Conservation (phyloP, 2,329 filamentous ascomycete genomes). For the Thelonectria olida region DNA sequence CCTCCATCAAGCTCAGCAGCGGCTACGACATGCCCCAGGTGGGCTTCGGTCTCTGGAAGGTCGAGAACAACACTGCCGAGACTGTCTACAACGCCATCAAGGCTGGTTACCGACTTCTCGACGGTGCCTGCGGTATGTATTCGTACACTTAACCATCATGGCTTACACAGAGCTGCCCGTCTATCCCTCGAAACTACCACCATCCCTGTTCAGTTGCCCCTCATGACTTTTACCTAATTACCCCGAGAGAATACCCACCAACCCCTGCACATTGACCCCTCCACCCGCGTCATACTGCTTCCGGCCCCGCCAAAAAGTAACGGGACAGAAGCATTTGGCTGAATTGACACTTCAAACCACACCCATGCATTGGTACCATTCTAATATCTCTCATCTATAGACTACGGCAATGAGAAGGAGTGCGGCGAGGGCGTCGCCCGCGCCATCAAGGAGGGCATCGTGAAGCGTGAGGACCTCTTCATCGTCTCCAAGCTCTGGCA, state of each 20-base stretch:
- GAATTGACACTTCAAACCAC: too few species aligned
- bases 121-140: conserved; percentile 67
- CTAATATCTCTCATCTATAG: conserved; percentile 52
- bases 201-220: conserved; percentile 10
- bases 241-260: conserved; percentile 37
- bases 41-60: conserved; percentile 86
- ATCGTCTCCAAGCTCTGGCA: conserved; percentile 95
- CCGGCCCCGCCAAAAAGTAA: neutral
- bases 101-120: conserved; percentile 67
- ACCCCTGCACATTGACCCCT: conserved; percentile 37
- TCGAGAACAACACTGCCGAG: conserved; percentile 77
- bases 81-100: conserved; percentile 81
- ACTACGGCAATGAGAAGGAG: conserved; percentile 86
- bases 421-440: conserved; percentile 79
- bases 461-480: conserved; percentile 89
- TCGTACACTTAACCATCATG: neutral
- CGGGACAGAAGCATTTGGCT: too few species aligned
- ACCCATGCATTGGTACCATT: neutral
- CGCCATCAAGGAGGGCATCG: conserved; percentile 82
- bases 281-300: conserved; percentile 17
- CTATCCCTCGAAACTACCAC: neutral
- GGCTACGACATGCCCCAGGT: conserved; percentile 78
- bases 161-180: conserved; percentile 14
- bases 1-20: conserved; percentile 69
- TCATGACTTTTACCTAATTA: conserved; percentile 30